Conservation (phyloP, 129 eudicot genomes). For the Artemisia tridentata region DNA sequence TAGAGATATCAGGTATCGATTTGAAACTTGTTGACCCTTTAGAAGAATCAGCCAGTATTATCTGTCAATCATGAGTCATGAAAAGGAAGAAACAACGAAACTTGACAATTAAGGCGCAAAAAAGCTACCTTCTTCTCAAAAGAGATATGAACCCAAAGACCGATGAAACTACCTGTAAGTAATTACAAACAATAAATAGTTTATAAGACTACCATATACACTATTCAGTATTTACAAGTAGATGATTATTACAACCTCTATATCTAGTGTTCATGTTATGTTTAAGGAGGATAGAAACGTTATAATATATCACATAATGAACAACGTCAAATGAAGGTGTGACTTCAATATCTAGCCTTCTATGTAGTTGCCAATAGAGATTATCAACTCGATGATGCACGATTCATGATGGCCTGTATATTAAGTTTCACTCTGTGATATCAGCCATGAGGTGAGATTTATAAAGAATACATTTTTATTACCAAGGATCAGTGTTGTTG, state of each 20-base stretch:
- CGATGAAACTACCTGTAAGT: background rate
- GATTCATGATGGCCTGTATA: background rate
- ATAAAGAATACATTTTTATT: background rate
- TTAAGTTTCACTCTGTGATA: background rate
- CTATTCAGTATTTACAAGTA: constrained; percentile 12
- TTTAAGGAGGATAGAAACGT: background rate
- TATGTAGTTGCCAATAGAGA: background rate
- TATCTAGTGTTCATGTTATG: background rate
- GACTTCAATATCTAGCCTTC: background rate
- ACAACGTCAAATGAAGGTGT: background rate
- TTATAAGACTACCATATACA: constrained; percentile 15
- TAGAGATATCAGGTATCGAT: background rate
- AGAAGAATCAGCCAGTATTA: background rate
- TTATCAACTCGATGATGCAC: constrained; percentile 8
- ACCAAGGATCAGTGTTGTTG: constrained; percentile 88
- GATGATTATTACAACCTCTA: constrained; percentile 4
- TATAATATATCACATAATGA: background rate
- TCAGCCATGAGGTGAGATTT: constrained; percentile 6
- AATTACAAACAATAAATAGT: background rate
- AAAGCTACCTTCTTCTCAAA: background rate
- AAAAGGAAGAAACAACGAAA: background rate
- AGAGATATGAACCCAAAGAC: background rate
- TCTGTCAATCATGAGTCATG: background rate
- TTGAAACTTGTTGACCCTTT: background rate
- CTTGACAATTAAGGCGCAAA: background rate